These are phyloP conservation scores for Nigrospora sphaerica DNA, from an alignment of 2,329 filamentous ascomycete species.

Conservation along the genomic window DNA sequence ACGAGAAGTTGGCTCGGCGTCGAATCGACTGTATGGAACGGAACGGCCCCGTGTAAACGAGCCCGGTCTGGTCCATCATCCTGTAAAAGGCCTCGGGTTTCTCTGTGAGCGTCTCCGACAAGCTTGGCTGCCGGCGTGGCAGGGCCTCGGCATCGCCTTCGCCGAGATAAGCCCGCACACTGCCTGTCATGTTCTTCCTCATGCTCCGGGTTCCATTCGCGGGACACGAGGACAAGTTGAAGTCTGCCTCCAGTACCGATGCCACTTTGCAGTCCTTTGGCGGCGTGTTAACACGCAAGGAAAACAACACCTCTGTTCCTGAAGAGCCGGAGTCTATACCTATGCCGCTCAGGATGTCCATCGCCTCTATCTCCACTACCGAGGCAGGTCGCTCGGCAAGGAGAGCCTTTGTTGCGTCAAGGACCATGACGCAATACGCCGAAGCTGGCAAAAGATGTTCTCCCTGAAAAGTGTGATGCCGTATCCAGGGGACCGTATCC, in stretches of 20 bases:
- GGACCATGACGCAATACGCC: slow-evolving; percentile 38
- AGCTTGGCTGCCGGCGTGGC: slow-evolving; percentile 11
- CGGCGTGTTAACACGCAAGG: slow-evolving; percentile 16
- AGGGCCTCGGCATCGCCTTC: slow-evolving; percentile 15
- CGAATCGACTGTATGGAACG: slow-evolving; percentile 23
- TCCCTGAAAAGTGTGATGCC: slow-evolving; percentile 33
- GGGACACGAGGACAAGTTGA: slow-evolving; percentile 26
- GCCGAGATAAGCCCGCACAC: slow-evolving; percentile 23
- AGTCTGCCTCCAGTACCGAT: slow-evolving; percentile 18
- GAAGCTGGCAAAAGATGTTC: slow-evolving; percentile 38
- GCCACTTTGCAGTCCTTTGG: slow-evolving; percentile 1
- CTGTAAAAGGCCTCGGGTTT: slow-evolving; percentile 27
- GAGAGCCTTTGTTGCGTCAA: slow-evolving; percentile 31
- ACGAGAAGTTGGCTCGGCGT: slow-evolving; percentile 27
- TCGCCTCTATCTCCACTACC: slow-evolving; percentile 15
- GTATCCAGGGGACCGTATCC: slow-evolving; percentile 31
- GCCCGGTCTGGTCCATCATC: slow-evolving; percentile 30
- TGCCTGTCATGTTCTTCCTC: slow-evolving; percentile 27
- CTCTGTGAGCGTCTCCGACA: slow-evolving; percentile 24
- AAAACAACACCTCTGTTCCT: slow-evolving; percentile 30
- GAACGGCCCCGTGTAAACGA: slow-evolving; percentile 33
- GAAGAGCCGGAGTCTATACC: slow-evolving; percentile 18
- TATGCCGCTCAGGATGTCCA: slow-evolving; percentile 20
- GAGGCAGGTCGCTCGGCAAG: slow-evolving; percentile 13
- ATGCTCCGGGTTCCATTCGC: slow-evolving; percentile 23